Conservation (phyloP, 2,329 filamentous ascomycete species). For the Alternaria sp. region DNA sequence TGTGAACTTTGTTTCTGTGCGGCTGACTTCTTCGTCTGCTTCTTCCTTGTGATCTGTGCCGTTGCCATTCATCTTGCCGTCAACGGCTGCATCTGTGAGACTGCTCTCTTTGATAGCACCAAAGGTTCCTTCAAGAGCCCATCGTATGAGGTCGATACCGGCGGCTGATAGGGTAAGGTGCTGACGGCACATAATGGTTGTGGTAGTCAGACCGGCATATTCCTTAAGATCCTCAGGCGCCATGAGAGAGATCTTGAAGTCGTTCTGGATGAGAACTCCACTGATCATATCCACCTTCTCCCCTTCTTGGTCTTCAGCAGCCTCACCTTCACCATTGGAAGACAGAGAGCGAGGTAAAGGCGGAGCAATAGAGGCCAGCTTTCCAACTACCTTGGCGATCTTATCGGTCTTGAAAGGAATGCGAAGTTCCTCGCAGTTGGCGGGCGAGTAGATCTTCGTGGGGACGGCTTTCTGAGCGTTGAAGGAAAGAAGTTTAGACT, state of each 20-base stretch:
- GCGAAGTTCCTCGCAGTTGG: conserved; percentile 91
- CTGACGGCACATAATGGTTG: conserved; percentile 91
- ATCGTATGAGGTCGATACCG: conserved; percentile 87
- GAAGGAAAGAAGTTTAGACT: conserved; percentile 91
- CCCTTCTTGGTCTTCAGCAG: conserved; percentile 26
- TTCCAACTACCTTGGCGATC: conserved; percentile 93
- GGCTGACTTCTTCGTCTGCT: conserved; percentile 70
- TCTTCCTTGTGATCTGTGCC: conserved; percentile 55
- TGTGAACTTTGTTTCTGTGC: conserved; percentile 60
- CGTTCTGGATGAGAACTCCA: conserved; percentile 94
- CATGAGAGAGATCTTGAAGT: conserved; percentile 97
- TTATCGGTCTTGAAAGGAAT: conserved; percentile 98
- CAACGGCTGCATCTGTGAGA: conserved; percentile 39
- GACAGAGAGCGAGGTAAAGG: conserved; percentile 56
- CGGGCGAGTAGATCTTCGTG: conserved; percentile 90
- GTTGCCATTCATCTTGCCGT: conserved; percentile 48
- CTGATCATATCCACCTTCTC: conserved; percentile 68
- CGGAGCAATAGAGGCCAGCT: conserved; percentile 81
- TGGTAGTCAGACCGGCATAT: conserved; percentile 96
- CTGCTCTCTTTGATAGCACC: conserved; percentile 68
- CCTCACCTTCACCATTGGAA: conserved; percentile 24
- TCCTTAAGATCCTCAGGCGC: conserved; percentile 94
- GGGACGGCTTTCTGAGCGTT: conserved; percentile 82
- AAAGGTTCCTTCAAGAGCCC: conserved; percentile 94
- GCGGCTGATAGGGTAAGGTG: conserved; percentile 86